phyloP scores from a whole-genome alignment of 2,329 filamentous ascomycete species.

The Aspergillus fumigatiaffinis region DNA sequence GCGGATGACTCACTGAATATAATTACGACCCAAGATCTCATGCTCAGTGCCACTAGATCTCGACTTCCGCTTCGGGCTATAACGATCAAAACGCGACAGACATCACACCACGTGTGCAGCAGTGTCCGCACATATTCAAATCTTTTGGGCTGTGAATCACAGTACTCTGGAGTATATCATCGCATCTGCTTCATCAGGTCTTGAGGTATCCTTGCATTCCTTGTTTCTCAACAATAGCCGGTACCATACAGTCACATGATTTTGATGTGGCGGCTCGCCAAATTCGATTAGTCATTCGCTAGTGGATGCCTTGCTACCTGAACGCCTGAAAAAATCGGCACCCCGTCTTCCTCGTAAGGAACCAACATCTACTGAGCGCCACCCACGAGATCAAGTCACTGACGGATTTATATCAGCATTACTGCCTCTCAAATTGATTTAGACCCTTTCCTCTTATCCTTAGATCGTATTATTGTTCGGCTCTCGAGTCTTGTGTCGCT shows the following conservation, averaged over 20 bases:
- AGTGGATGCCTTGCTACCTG: constrained; percentile 26
- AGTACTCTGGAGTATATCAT: background rate
- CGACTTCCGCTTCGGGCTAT: background rate
- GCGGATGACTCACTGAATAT: background rate
- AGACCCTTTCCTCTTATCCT: background rate
- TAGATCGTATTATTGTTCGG: background rate
- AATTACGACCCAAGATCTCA: background rate
- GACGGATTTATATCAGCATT: constrained; percentile 6
- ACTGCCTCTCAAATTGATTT: background rate
- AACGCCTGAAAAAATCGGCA: constrained; percentile 25
- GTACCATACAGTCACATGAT: background rate
- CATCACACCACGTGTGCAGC: background rate
- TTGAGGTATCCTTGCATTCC: background rate
- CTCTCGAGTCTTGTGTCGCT: background rate
- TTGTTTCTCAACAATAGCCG: background rate
- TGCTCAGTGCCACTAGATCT: background rate
- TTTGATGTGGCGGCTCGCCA: constrained; percentile 15
- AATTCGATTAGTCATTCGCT: constrained; percentile 17
- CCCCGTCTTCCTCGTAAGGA: constrained; percentile 14
- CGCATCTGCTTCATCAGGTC: background rate
- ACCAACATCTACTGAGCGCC: constrained; percentile 7
- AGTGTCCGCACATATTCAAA: background rate
- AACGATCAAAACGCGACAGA: background rate
- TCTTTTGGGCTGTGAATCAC: background rate
- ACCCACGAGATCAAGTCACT: constrained; percentile 7